These are phyloP conservation scores for Pichia sp. DNA, from an alignment of 1,139 yeast genomes.

Conservation along the genomic window DNA sequence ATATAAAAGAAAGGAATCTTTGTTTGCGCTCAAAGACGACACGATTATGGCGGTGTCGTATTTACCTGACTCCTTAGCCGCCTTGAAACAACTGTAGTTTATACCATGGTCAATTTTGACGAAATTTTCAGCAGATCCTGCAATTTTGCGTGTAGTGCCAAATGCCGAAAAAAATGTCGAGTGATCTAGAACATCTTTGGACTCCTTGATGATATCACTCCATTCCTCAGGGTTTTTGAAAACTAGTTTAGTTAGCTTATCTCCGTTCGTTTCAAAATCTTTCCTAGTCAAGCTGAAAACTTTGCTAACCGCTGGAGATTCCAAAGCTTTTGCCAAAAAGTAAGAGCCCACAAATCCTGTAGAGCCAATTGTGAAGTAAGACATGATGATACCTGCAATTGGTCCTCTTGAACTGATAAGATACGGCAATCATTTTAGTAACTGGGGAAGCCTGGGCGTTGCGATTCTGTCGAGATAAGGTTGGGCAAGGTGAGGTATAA, in stretches of 20 bases:
- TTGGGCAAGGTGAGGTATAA: too few species aligned
- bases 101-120: slow-evolving; percentile 65
- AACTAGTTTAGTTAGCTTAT: slow-evolving; percentile 18
- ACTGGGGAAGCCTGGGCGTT: too few species aligned
- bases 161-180: slow-evolving; percentile 53
- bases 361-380: slow-evolving; percentile 27
- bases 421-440: too few species aligned
- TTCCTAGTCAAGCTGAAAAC: slow-evolving; percentile 26
- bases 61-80: slow-evolving; percentile 60
- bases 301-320: slow-evolving; percentile 14
- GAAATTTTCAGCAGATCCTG: slow-evolving; percentile 67
- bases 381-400: slow-evolving; percentile 6
- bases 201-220: slow-evolving; percentile 21
- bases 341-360: slow-evolving; percentile 31
- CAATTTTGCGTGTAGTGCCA: slow-evolving; percentile 71
- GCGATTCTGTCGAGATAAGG: too few species aligned
- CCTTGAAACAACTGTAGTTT: slow-evolving; percentile 59
- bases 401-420: neutral
- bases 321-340: slow-evolving; percentile 21
- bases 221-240: slow-evolving; percentile 24
- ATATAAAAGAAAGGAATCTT: slow-evolving; percentile 53
- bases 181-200: slow-evolving; percentile 19
- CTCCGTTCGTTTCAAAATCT: slow-evolving; percentile 17
- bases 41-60: slow-evolving; percentile 60
- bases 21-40: slow-evolving; percentile 56